Evolutionary conservation across 768 basidiomycete genomes (phyloP).

Genomic region (Tulasnella sp.): DNA sequence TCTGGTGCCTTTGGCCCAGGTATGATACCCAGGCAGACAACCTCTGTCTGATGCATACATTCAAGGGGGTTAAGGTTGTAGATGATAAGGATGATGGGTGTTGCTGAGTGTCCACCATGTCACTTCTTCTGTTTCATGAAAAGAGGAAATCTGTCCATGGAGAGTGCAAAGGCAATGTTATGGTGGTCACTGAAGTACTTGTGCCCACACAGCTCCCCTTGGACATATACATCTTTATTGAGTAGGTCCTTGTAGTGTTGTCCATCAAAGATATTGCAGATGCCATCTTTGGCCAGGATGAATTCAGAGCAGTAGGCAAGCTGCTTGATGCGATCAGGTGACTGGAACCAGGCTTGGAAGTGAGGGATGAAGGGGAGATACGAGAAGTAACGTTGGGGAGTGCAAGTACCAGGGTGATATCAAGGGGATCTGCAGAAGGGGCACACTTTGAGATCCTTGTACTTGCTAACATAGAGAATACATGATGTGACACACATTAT

Average conservation of each 20-base stretch:
- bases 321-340: slow-evolving; percentile 20
- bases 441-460: slow-evolving; percentile 26
- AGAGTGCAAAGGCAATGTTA: slow-evolving; percentile 35
- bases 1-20: slow-evolving; percentile 36
- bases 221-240: slow-evolving; percentile 22
- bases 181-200: slow-evolving; percentile 29
- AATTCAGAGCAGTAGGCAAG: slow-evolving; percentile 27
- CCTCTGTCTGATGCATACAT: slow-evolving; percentile 27
- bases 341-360: slow-evolving; percentile 24
- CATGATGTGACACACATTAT: too few species aligned
- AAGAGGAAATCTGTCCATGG: slow-evolving; percentile 34
- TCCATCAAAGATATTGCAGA: slow-evolving; percentile 31
- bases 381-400: slow-evolving; percentile 25
- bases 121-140: slow-evolving; percentile 28
- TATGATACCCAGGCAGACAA: slow-evolving; percentile 34
- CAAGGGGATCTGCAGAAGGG: slow-evolving; percentile 29
- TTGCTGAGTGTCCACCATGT: too few species aligned
- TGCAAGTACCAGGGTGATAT: slow-evolving; percentile 18
- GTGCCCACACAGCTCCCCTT: slow-evolving; percentile 22
- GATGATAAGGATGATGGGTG: slow-evolving; percentile 33
- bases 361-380: slow-evolving; percentile 33
- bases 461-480: too few species aligned
- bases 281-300: slow-evolving; percentile 18
- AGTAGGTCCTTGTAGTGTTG: slow-evolving; percentile 25
- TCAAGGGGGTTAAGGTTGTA: slow-evolving; percentile 34